Evolutionary conservation across 371 early-diverging fungal genomes (phyloP).

Genomic region (Rhizopus microsporus): DNA sequence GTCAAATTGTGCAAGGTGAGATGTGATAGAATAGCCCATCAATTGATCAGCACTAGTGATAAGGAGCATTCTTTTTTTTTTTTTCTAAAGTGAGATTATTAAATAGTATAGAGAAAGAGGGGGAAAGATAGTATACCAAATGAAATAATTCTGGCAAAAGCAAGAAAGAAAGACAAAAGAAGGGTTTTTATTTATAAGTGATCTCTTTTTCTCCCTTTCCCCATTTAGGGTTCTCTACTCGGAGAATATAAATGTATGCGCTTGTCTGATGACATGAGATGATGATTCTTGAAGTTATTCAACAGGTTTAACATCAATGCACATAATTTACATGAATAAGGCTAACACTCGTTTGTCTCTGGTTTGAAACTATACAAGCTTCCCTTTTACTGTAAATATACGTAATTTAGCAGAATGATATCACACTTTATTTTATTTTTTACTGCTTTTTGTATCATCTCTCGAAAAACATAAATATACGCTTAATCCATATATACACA

Average conservation of each 20-base stretch:
- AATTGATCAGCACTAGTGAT: constrained; percentile 46
- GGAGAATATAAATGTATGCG: not conserved
- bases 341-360: not conserved
- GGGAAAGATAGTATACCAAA: not conserved
- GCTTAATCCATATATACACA: too few species aligned
- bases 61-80: constrained; percentile 35
- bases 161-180: constrained; percentile 36
- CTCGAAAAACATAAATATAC: too few species aligned
- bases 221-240: not conserved
- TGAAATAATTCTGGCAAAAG: constrained; percentile 6
- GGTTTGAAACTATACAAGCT: not conserved
- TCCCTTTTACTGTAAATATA: too few species aligned
- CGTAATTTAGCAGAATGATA: too few species aligned
- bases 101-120: constrained; percentile 1
- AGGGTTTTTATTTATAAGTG: constrained; percentile 32
- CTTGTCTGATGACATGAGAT: not conserved
- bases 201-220: not conserved
- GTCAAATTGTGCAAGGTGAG: constrained; percentile 36
- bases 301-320: not conserved
- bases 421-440: too few species aligned
- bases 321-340: too few species aligned
- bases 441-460: too few species aligned
- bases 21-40: constrained; percentile 40
- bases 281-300: not conserved
- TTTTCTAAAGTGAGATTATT: constrained; percentile 1